Percentiles rank a stretch among this genome's conserved stretches.
These are phyloP conservation scores for Chlorella ohadii DNA, from an alignment of 139 green algal genomes.

Conservation along the genomic window DNA sequence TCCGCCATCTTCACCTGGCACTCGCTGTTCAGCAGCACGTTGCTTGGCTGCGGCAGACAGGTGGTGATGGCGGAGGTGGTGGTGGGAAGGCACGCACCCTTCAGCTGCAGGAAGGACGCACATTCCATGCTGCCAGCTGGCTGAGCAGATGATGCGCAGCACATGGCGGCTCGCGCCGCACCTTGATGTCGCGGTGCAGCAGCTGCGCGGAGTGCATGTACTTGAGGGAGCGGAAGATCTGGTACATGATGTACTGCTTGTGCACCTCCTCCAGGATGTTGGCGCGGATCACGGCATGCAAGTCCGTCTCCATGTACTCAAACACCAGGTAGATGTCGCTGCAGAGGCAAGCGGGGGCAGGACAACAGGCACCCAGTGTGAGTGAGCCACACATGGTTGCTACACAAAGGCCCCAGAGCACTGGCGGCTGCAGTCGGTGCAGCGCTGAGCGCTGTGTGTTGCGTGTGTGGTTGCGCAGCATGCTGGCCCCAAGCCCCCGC, in stretches of 20 bases:
- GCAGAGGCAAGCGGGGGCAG: background rate
- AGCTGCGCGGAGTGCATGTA: slow-evolving; percentile 98
- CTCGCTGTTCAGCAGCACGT: slow-evolving; percentile 98
- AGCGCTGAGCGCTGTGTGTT: too few species aligned
- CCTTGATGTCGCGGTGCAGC: slow-evolving; percentile 98
- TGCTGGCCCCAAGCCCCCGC: too few species aligned
- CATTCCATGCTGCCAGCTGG: too few species aligned
- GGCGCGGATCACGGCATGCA: slow-evolving; percentile 95
- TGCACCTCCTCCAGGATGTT: slow-evolving; percentile 98
- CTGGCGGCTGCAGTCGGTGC: too few species aligned
- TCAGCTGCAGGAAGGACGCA: too few species aligned
- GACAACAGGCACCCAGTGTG: too few species aligned
- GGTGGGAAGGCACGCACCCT: too few species aligned
- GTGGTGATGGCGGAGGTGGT: too few species aligned
- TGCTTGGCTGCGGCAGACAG: slow-evolving; percentile 83
- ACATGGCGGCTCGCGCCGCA: slow-evolving; percentile 26
- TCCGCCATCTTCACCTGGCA: slow-evolving; percentile 98
- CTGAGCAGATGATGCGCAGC: too few species aligned
- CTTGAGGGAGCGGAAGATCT: slow-evolving; percentile 96
- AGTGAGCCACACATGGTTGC: too few species aligned
- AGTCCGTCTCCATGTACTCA: slow-evolving; percentile 98
- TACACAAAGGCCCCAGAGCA: too few species aligned
- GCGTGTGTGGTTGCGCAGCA: background rate
- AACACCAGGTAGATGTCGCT: slow-evolving; percentile 74
- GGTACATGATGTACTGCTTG: slow-evolving; percentile 99